Percentiles rank a stretch among this genome's conserved stretches.
Evolutionary conservation across 805 yeast species (phyloP).

Genomic region (Candida hungchunana): DNA sequence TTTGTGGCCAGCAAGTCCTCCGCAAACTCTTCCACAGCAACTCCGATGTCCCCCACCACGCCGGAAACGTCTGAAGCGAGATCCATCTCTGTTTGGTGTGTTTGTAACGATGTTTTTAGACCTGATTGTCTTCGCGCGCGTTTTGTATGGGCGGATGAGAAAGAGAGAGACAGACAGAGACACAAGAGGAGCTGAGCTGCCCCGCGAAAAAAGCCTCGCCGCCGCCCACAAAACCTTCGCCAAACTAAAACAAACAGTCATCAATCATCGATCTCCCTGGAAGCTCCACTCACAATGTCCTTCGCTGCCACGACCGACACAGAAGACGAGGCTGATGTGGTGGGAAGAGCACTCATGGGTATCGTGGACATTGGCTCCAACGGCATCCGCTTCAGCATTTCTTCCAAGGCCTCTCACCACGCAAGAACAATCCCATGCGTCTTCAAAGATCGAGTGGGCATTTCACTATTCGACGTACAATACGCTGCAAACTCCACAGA

Average conservation of each 20-base stretch:
- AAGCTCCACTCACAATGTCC: conserved; percentile 14
- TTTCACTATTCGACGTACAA: conserved; percentile 64
- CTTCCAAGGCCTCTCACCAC: conserved; percentile 63
- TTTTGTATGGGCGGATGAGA: too few relatives aligned
- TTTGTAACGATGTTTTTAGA: not conserved
- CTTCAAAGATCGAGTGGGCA: conserved; percentile 68
- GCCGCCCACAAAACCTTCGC: too few relatives aligned
- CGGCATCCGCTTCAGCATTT: conserved; percentile 68
- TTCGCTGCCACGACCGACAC: conserved; percentile 19
- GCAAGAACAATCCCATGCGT: conserved; percentile 77
- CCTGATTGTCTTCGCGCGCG: too few relatives aligned
- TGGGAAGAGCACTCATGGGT: conserved; percentile 54
- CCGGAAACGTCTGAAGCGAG: conserved; percentile 2
- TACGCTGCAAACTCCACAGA: conserved; percentile 34
- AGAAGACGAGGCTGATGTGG: conserved; percentile 49
- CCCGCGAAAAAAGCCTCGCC: too few relatives aligned
- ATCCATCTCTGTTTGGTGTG: conserved; percentile 2
- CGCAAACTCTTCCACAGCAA: conserved; percentile 3
- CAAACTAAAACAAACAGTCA: too few relatives aligned
- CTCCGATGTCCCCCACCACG: conserved; percentile 2
- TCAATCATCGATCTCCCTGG: too few relatives aligned
- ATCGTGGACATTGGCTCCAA: conserved; percentile 77
- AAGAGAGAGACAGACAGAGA: too few relatives aligned
- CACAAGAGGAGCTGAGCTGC: too few relatives aligned
- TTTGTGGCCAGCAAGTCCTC: conserved; percentile 2